Evolutionary conservation across 2,329 filamentous ascomycete species (phyloP), one percentile per base, ranked within the genome.

Genomic region (Epichloe bromicola): DNA sequence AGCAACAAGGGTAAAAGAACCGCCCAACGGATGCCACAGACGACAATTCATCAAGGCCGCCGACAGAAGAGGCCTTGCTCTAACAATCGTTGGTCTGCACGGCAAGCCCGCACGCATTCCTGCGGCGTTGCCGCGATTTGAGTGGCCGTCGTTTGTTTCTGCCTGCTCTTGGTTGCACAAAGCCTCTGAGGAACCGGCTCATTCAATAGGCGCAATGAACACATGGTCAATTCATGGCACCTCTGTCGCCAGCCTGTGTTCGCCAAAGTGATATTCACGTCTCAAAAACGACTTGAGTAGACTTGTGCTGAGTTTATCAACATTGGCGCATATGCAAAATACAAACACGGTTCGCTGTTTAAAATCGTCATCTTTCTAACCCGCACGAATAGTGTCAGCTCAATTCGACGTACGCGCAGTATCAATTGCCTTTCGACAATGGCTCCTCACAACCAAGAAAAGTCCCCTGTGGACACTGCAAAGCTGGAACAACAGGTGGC

Each of bases 401-500:
- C 19, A 20, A 26, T 39, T n/a, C 45, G 2, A 39, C 41, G 23
- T 30, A 12, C 12, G 23, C 6, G 11, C 14, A 26, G 20, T 17
- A 14, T 19, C 17, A 15, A 3, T 19, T 10, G 15, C 20, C 14
- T 15, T 33, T 50, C 23, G 41, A 43, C 15, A 20, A 53, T 53
- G 51, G 44, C 49, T 14, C 26, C 8, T 23, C 19, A 12, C 10
- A 19, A 26, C 30, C 34, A 34, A 39, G 54, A 51, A 15, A 45
- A 38, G 38, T 50, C 46, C 26, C 10, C 30, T 11, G 23, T 51
- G 12, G 55, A 55, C 45, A 12, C 51, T 41, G 50, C 44, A 23
- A 50, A 46, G 42, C 46, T 57, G 49, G 57, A 59, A 48, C 49
- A 55, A 20, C 46, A 55, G 20, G 19, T 51, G 15, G 47, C 46